Evolutionary conservation across 805 yeast genomes (phyloP), one percentile per base, ranked within the genome.

Genomic region (Cyberlindnera japonica): DNA sequence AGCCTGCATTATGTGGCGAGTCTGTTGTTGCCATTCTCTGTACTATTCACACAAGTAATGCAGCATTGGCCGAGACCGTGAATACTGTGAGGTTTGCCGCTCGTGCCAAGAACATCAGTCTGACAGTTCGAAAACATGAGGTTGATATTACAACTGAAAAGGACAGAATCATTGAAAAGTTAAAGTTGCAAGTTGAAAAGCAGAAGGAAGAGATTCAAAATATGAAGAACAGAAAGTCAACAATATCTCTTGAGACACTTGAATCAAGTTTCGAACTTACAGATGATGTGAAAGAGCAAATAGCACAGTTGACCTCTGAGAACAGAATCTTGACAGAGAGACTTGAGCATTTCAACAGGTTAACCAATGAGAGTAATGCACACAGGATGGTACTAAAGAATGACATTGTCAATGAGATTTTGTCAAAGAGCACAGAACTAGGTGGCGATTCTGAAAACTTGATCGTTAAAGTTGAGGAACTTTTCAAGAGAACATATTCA

Each of bases 41-140:
- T 60, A 91, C 98, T 0, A 79, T 91, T 14, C 90, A 86, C 53
- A 64, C 84, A 32, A 78, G 83, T 3, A 62, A 64, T 16, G 71
- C 71, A 17, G 72, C 80, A 1, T 64, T 74, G n/a, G 71, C 85
- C 0, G 98, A 91, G 58, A 87, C 97, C 0, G 68, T 81, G 28
- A 88, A 87, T 58, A 90, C 98, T 0, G 68, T 93, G 19, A 65
- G 98, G 38, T 93, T 93, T 66, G 98, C 96, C 0, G 85, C 95
- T 0, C 69, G 96, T 45, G 97, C 98, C 2, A 90, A 89, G 55
- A 88, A 91, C 58, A 79, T 93, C 37, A 71, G 79, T 11, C 72
- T 90, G 53, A 73, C 71, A 40, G 95, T 86, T 6, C 74, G 74
- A 38, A 74, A 74, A 43, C 72, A 73, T 50, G 75, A 71, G 27